A percentile compares a stretch with the other conserved stretches of the same genome.
Conservation (phyloP, 805 yeast species). For the Ogataea siamensis region DNA sequence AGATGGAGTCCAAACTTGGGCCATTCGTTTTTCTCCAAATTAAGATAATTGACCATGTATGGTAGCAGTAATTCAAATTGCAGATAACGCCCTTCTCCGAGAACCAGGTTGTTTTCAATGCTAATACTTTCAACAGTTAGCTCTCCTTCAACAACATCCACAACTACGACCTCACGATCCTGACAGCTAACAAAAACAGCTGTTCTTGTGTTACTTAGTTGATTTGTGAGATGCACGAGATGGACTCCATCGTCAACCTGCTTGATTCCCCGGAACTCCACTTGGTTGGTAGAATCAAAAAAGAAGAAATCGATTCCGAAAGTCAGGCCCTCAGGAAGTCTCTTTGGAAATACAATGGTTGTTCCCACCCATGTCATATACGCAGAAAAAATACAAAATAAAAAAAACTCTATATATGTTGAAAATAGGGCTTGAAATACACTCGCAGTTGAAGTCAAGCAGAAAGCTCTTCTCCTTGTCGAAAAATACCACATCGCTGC, state of each 20-base stretch:
- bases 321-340: constrained; percentile 15
- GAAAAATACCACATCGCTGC: constrained; percentile 42
- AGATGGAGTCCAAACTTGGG: constrained; percentile 20
- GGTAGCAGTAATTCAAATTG: constrained; percentile 10
- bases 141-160: constrained; percentile 23
- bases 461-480: constrained; percentile 76
- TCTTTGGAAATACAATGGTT: constrained; percentile 13
- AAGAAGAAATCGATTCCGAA: constrained; percentile 29
- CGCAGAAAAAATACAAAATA: not conserved
- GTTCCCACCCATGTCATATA: constrained; percentile 12
- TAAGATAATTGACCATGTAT: constrained; percentile 23
- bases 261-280: constrained; percentile 45
- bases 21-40: constrained; percentile 31
- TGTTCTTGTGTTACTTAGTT: constrained; percentile 35
- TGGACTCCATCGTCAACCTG: constrained; percentile 51
- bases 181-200: constrained; percentile 40
- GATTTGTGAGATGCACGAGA: constrained; percentile 49
- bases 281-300: constrained; percentile 14
- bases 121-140: constrained; percentile 11
- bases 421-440: constrained; percentile 90
- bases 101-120: constrained; percentile 5
- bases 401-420: constrained; percentile 28
- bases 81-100: constrained; percentile 3
- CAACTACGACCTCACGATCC: constrained; percentile 26
- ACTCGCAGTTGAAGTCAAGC: constrained; percentile 77